Base-by-base conservation (phyloP, 2,329 filamentous ascomycete species). In the Aureobasidium lini region DNA sequence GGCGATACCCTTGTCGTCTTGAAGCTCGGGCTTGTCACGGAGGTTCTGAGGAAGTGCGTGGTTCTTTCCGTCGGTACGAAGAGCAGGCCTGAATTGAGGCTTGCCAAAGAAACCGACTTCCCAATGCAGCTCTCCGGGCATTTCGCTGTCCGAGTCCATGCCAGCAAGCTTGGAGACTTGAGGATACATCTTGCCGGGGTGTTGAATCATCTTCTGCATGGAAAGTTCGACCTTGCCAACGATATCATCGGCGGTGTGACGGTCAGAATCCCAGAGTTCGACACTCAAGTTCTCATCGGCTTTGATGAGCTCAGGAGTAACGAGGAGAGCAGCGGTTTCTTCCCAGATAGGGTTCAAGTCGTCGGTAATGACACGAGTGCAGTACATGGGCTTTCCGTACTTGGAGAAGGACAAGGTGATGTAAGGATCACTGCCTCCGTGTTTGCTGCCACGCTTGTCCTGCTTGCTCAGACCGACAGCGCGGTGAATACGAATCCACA, bases 341-440 rank as follows among this genome's bases (percentile, higher is more conserved):
- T 94, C 89, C 78, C 95, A 97, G 4, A 96, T 81, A 0, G 94
- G 94, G 68, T 97, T 95, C 58, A 96, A 81, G 65, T 96, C 88
- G 68, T 97, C 93, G 56, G 93, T 90, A 64, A 97, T 96, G 54
- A 97, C 92, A 49, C 94, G 86, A 1, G 94, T 97, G 73, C 92
- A 96, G 74, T 96, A 97, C 83, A 96, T 95, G 1, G 93, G 93
- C 75, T 99, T 99, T 60, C 89, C 89, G 66, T 96, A 97, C 72
- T 97, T 96, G 68, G 90, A 95, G 78, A 95, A 97, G 42, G 89
- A 87, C 37, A 97, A 81, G 34, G 93, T 96, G 70, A 97, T 95
- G 72, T 97, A 97, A 0, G 93, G 91, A 66, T 99, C 94, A 53
- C 89, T 95, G 46, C 93, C 93, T 36, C 94, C 93, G 16, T 90